phyloP scores from a whole-genome alignment of 2,329 filamentous ascomycete genomes.

The Talaromyces piceae region DNA sequence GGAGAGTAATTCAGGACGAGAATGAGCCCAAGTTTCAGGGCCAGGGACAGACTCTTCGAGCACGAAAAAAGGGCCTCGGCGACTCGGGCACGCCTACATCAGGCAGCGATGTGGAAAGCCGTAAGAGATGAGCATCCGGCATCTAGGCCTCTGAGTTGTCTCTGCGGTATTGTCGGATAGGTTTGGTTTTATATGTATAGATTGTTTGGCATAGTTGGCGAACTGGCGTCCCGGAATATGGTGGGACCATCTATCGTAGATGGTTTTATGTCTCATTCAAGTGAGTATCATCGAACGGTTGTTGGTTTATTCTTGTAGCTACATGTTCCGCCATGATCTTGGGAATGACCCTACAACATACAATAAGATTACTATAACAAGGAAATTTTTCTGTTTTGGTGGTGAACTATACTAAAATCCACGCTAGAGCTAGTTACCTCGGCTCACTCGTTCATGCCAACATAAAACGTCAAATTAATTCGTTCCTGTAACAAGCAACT shows the following conservation, averaged over 20 bases:
- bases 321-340: too few relatives aligned
- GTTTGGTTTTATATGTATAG: background rate
- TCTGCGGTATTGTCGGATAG: background rate
- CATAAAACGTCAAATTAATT: too few relatives aligned
- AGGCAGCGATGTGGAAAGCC: slow-evolving; percentile 9
- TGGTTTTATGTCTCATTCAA: too few relatives aligned
- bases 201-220: slow-evolving; percentile 9
- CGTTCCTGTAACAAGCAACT: too few relatives aligned
- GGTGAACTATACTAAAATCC: too few relatives aligned
- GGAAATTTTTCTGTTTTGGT: too few relatives aligned
- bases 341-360: too few relatives aligned
- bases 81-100: slow-evolving; percentile 29
- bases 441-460: too few relatives aligned
- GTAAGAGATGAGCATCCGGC: slow-evolving; percentile 1
- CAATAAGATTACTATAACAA: too few relatives aligned
- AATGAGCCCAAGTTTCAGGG: slow-evolving; percentile 69
- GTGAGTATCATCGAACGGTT: background rate
- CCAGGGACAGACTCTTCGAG: slow-evolving; percentile 70
- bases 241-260: background rate
- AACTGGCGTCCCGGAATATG: slow-evolving; percentile 6
- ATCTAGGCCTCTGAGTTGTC: background rate
- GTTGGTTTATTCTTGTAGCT: background rate
- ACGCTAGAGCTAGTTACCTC: too few relatives aligned
- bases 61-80: slow-evolving; percentile 58
- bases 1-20: slow-evolving; percentile 47